These are phyloP conservation scores for Botrytis fabae DNA, from an alignment of 2,329 filamentous ascomycete genomes.

Conservation along the genomic window DNA sequence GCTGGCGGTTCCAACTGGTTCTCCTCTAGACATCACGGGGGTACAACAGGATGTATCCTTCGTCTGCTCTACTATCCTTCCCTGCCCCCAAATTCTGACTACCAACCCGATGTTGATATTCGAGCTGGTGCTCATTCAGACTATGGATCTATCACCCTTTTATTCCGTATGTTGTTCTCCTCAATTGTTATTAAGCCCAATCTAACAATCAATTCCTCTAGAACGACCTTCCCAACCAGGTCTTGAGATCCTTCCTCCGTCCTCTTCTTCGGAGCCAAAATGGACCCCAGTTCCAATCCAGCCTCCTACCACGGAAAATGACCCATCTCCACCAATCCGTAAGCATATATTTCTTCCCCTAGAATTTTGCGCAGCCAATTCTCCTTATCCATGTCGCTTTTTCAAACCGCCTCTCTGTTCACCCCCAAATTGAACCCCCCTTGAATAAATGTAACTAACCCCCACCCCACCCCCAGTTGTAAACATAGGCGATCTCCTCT, in stretches of 20 bases:
- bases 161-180: conserved; percentile 59
- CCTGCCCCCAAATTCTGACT: conserved; percentile 46
- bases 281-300: conserved; percentile 69
- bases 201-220: background rate
- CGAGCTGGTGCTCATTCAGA: conserved; percentile 91
- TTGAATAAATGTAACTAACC: conserved; percentile 24
- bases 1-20: conserved; percentile 47
- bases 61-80: conserved; percentile 72
- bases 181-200: background rate
- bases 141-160: conserved; percentile 66
- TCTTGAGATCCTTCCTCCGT: conserved; percentile 72
- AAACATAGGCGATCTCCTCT: conserved; percentile 70
- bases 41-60: conserved; percentile 50
- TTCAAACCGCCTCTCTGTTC: no score
- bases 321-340: conserved; percentile 37
- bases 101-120: conserved; percentile 60
- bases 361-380: background rate
- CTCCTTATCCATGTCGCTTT: no score
- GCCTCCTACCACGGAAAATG: conserved; percentile 59
- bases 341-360: background rate
- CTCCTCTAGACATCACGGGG: conserved; percentile 59
- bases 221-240: conserved; percentile 79
- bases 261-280: conserved; percentile 40
- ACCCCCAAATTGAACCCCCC: background rate
- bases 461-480: conserved; percentile 67